phyloP scores from a whole-genome alignment of 345 rosid genomes.

The Excoecaria cochinchinensis region DNA sequence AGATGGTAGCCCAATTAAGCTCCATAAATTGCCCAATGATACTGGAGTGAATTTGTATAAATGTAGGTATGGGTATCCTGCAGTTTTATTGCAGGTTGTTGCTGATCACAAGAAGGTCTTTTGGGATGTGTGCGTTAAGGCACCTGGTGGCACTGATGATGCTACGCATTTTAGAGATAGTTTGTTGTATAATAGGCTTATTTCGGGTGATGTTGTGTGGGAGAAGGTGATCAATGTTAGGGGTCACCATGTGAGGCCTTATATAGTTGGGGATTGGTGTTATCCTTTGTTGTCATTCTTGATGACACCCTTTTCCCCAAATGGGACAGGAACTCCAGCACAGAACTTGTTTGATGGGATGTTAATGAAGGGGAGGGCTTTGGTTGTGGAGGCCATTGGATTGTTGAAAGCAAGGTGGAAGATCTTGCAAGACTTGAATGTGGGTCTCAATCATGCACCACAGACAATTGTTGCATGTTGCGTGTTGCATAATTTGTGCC shows the following conservation, averaged over 20 bases:
- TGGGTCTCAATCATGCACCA: slow-evolving; percentile 88
- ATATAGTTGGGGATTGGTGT: slow-evolving; percentile 95
- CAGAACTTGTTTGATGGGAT: slow-evolving; percentile 94
- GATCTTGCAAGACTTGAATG: slow-evolving; percentile 92
- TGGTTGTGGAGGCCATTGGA: slow-evolving; percentile 91
- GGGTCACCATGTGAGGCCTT: slow-evolving; percentile 88
- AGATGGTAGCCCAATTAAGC: slow-evolving; percentile 74
- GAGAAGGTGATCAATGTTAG: slow-evolving; percentile 72
- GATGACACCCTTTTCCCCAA: slow-evolving; percentile 88
- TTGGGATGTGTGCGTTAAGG: slow-evolving; percentile 96
- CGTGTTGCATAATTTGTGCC: slow-evolving; percentile 94
- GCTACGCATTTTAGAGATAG: slow-evolving; percentile 84
- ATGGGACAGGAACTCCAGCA: slow-evolving; percentile 76
- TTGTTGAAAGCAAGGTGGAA: slow-evolving; percentile 90
- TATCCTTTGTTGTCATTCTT: slow-evolving; percentile 75
- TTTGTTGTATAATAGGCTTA: slow-evolving; percentile 73
- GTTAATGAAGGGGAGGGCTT: slow-evolving; percentile 96
- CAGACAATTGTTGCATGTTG: slow-evolving; percentile 99
- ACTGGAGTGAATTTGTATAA: slow-evolving; percentile 43
- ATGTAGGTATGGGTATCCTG: slow-evolving; percentile 66
- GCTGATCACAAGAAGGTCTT: slow-evolving; percentile 91
- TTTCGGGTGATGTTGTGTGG: slow-evolving; percentile 90
- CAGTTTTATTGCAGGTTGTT: slow-evolving; percentile 83
- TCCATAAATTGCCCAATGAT: slow-evolving; percentile 41
- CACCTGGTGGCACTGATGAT: slow-evolving; percentile 83